Evolutionary conservation across 2,329 filamentous ascomycete genomes (phyloP).

Genomic region (Fusarium avenaceum): DNA sequence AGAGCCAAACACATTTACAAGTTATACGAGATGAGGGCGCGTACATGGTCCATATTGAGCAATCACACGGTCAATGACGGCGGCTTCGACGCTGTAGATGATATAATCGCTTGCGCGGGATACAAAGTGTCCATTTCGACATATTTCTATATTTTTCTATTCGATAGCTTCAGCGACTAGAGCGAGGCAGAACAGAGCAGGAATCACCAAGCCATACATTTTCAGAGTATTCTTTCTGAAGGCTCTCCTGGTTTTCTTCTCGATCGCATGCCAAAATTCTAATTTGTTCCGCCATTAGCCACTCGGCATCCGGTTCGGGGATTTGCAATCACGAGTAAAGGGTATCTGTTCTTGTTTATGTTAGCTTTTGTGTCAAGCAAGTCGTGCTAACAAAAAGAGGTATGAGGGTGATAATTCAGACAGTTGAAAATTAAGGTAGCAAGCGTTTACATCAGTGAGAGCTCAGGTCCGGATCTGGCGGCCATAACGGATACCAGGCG

Average conservation of each 20-base stretch:
- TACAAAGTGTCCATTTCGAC: conserved; percentile 94
- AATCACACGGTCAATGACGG: conserved; percentile 88
- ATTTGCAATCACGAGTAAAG: conserved; percentile 16
- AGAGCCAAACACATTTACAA: conserved; percentile 28
- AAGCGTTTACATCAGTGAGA: conserved; percentile 99
- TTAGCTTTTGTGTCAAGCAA: conserved; percentile 40
- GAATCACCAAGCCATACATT: conserved; percentile 73
- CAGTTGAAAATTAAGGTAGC: conserved; percentile 87
- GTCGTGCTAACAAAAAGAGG: conserved; percentile 25
- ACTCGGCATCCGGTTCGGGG: conserved; percentile 43
- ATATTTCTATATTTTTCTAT: conserved; percentile 85
- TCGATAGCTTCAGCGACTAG: conserved; percentile 64
- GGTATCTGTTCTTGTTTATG: conserved; percentile 41
- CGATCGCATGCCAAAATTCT: conserved; percentile 96
- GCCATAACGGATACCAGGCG: conserved; percentile 82
- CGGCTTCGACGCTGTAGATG: conserved; percentile 98
- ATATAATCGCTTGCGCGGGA: conserved; percentile 98
- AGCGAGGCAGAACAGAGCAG: conserved; percentile 43
- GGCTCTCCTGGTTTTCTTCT: conserved; percentile 85
- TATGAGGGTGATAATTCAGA: conserved; percentile 73
- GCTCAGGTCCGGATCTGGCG: conserved; percentile 68
- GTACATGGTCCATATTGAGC: conserved; percentile 92
- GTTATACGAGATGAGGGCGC: conserved; percentile 36
- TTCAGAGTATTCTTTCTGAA: conserved; percentile 85
- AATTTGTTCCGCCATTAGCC: conserved; percentile 49